Conservation (phyloP, 139 green algal genomes). For the Ulvella scutata region DNA sequence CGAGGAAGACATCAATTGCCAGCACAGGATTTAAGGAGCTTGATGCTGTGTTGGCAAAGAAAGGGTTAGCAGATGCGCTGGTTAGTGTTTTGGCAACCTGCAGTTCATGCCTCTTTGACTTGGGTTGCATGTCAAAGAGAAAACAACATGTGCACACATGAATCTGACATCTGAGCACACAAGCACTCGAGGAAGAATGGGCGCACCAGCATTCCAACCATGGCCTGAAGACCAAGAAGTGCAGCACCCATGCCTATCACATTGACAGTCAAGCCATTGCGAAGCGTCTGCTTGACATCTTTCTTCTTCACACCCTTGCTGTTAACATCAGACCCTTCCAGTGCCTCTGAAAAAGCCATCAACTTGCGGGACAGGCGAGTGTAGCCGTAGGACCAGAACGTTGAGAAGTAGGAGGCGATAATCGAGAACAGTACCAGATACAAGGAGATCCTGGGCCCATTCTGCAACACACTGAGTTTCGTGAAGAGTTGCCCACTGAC, state of each 20-base stretch:
- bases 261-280: conserved; percentile 56
- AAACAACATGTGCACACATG: neutral
- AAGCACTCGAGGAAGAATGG: neutral
- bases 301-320: conserved; percentile 34
- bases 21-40: conserved; percentile 84
- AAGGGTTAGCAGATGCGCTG: conserved; percentile 74
- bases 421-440: conserved; percentile 89
- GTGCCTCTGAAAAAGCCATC: conserved; percentile 8
- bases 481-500: no score
- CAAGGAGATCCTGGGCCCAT: conserved; percentile 53
- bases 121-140: neutral
- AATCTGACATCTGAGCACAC: neutral
- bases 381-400: conserved; percentile 82
- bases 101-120: conserved; percentile 47
- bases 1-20: conserved; percentile 95
- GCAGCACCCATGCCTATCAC: conserved; percentile 43
- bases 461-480: conserved; percentile 23
- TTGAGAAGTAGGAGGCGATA: conserved; percentile 73
- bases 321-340: neutral
- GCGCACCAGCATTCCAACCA: neutral
- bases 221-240: conserved; percentile 43
- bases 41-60: conserved; percentile 40
- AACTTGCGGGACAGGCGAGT: conserved; percentile 49
- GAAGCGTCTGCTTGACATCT: conserved; percentile 14
- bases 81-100: conserved; percentile 95